Evolutionary conservation across 352 stramenopile genomes (phyloP), one percentile per base, ranked within the genome.

Genomic region (Thalassiosira livingstoniorum): DNA sequence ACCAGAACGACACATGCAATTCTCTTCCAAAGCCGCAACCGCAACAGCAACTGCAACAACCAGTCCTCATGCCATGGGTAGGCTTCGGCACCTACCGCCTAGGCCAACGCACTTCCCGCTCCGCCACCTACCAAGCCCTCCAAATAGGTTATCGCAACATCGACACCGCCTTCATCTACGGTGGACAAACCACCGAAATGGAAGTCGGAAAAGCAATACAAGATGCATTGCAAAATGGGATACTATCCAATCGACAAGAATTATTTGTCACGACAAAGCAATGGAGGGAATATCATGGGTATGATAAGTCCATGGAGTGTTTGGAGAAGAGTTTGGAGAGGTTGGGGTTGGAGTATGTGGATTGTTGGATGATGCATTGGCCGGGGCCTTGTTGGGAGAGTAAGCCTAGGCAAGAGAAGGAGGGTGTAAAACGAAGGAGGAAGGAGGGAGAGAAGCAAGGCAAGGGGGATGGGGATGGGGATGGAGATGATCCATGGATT

Each of bases 161-260:
- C 60, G 89, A 95, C 55, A 95, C 90, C 15, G 90, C 90, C 23
- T 93, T 94, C 71, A 87, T 94, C 42, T 95, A 93, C 61, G 86
- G 86, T 32, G 86, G 89, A 21, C 83, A 93, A 82, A 90, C 77
- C 31, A 92, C 78, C 42, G 88, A 94, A 82, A 55, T 54, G 13
- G 57, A 91, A 62, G 83, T 92, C 4, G 87, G 87, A 32, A 65
- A 85, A 13, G 87, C 89, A 0, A 72, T 92, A 69, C 66, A 86
- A 76, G 66, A 89, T 80, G 77, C 81, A 45, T 58, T 90, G 1
- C 1, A 86, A 4, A 18, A 87, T 37, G 58, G 64, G 18, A 75
- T 88, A 23, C 47, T 94, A n/a, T n/a, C 75, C 37, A 70, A 35
- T 63, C 66, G 86, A 31, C n/a, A 87, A 13, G 78, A 92, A 31